Evolutionary conservation across 164 flowering plant genomes (phyloP).

Genomic region (Annona cherimola): DNA sequence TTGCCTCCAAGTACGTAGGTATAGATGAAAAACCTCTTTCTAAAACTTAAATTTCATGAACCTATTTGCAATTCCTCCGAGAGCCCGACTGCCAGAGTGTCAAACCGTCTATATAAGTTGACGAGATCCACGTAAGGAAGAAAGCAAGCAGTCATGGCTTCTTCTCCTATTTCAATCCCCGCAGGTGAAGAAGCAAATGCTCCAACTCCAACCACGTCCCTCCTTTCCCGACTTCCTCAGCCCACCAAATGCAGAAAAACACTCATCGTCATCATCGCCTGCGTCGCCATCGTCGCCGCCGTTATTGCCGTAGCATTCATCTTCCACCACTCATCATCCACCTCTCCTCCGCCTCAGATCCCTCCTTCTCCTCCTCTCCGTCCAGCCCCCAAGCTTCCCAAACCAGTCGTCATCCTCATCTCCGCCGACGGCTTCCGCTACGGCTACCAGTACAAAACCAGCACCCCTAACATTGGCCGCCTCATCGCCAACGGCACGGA

Average conservation of each 20-base stretch:
- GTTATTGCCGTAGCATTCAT: conserved; percentile 8
- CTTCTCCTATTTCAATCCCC: conserved; percentile 13
- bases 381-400: conserved; percentile 12
- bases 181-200: conserved; percentile 2
- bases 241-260: conserved; percentile 6
- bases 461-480: conserved; percentile 33
- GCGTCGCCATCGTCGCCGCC: not conserved
- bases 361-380: not conserved
- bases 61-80: too few species aligned
- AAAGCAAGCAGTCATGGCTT: conserved; percentile 4
- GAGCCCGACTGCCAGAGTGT: too few species aligned
- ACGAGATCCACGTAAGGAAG: not conserved
- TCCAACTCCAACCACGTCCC: conserved; percentile 1
- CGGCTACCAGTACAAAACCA: conserved; percentile 31
- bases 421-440: conserved; percentile 34
- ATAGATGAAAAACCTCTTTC: too few species aligned
- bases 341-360: not conserved
- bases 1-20: too few species aligned
- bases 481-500: conserved; percentile 78
- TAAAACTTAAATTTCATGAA: too few species aligned
- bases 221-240: conserved; percentile 2
- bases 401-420: conserved; percentile 22
- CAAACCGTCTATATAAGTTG: too few species aligned
- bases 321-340: not conserved
- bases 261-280: conserved; percentile 8